phyloP scores from a whole-genome alignment of 192 early-diverging fungal species.

The Thamnidium elegans region DNA sequence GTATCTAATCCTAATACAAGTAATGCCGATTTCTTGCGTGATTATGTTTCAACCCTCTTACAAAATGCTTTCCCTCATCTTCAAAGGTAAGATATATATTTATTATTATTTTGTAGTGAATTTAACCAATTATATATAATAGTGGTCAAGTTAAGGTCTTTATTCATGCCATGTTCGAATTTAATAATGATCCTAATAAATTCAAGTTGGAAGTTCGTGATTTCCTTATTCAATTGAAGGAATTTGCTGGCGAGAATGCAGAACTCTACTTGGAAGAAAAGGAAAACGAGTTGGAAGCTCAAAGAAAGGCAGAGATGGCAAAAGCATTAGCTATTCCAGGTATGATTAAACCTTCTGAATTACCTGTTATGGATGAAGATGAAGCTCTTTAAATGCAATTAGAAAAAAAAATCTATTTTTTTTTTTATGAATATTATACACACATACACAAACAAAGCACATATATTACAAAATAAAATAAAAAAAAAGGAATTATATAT shows the following conservation, averaged over 20 bases:
- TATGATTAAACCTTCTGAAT: constrained; percentile 92
- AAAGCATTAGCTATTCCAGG: constrained; percentile 87
- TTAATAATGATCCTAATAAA: constrained; percentile 72
- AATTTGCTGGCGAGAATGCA: constrained; percentile 87
- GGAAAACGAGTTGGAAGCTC: constrained; percentile 77
- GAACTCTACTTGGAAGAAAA: constrained; percentile 88
- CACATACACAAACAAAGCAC: not conserved
- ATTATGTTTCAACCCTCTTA: constrained; percentile 82
- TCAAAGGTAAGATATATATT: constrained; percentile 54
- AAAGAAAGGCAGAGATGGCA: constrained; percentile 78
- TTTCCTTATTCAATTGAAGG: constrained; percentile 91
- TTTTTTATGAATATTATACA: not conserved
- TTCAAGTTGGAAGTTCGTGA: constrained; percentile 96
- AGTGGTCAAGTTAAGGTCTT: constrained; percentile 84
- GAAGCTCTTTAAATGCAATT: constrained; percentile 23
- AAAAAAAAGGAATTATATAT: too few species aligned
- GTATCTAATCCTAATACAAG: constrained; percentile 72
- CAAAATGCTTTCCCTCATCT: constrained; percentile 90
- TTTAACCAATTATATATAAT: not conserved
- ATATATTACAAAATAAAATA: not conserved
- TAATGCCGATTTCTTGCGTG: constrained; percentile 78
- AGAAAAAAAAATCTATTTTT: not conserved
- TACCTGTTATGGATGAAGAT: constrained; percentile 50
- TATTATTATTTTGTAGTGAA: too few species aligned
- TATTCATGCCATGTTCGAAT: constrained; percentile 82